phyloP scores from a whole-genome alignment of 2,329 filamentous ascomycete genomes.

The Botryotinia narcissicola region DNA sequence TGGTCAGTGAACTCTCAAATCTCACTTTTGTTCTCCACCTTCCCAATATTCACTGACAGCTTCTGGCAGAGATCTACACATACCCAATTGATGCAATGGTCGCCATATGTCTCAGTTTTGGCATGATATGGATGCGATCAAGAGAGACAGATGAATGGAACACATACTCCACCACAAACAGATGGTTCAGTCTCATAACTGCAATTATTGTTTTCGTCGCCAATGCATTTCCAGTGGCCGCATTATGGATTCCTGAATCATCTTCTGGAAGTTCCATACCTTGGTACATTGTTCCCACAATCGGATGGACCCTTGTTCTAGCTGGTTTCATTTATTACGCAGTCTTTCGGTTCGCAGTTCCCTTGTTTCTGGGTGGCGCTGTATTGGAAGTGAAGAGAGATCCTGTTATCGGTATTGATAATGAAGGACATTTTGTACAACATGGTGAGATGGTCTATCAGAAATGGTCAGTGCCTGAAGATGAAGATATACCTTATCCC shows the following conservation, averaged over 20 bases:
- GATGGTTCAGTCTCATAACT: constrained; percentile 15
- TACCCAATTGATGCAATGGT: constrained; percentile 43
- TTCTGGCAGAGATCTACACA: constrained; percentile 37
- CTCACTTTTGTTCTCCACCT: not conserved
- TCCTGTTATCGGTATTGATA: not conserved
- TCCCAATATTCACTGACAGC: constrained; percentile 35
- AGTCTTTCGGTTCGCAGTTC: constrained; percentile 5
- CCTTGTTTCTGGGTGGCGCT: not conserved
- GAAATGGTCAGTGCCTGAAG: constrained; percentile 17
- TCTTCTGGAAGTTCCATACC: not conserved
- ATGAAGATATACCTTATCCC: not conserved
- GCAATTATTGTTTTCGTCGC: constrained; percentile 18
- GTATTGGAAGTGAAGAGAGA: constrained; percentile 4
- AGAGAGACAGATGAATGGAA: constrained; percentile 6
- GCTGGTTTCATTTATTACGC: constrained; percentile 4
- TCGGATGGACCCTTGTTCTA: constrained; percentile 15
- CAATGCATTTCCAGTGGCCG: constrained; percentile 2
- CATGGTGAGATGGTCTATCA: constrained; percentile 17
- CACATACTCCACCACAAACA: not conserved
- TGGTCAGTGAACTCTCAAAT: not conserved
- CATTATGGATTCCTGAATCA: constrained; percentile 8
- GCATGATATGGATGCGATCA: constrained; percentile 13
- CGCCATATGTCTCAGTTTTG: constrained; percentile 27
- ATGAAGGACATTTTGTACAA: constrained; percentile 11
- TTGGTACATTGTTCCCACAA: constrained; percentile 20